phyloP scores from a whole-genome alignment of 805 yeast genomes.

The Kuraishia hungarica region DNA sequence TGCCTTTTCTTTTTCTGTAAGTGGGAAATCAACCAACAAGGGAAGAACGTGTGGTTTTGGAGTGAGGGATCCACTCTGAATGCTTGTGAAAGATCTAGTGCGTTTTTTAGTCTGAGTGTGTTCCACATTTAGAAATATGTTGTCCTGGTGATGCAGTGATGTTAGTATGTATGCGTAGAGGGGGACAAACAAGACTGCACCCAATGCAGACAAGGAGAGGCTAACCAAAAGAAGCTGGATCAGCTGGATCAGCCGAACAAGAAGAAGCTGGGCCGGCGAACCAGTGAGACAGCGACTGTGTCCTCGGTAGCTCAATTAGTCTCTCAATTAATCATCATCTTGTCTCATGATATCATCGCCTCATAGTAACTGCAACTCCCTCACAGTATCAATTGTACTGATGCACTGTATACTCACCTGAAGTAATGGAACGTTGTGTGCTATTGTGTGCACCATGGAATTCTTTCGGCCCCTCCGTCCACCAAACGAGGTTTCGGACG shows the following conservation, averaged over 20 bases:
- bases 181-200: too few species aligned
- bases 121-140: constrained; percentile 1
- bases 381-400: too few species aligned
- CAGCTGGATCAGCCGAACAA: too few species aligned
- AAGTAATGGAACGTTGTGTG: constrained; percentile 38
- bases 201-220: too few species aligned
- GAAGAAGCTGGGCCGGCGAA: too few species aligned
- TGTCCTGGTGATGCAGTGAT: constrained; percentile 3
- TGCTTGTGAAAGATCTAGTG: background rate
- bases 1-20: constrained; percentile 27
- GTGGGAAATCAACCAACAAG: constrained; percentile 20
- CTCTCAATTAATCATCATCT: too few species aligned
- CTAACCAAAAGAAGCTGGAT: too few species aligned
- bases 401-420: constrained; percentile 16
- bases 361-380: too few species aligned
- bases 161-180: background rate
- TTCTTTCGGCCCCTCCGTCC: constrained; percentile 36
- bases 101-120: background rate
- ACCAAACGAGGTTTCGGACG: constrained; percentile 10
- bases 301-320: too few species aligned
- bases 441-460: constrained; percentile 57
- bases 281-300: too few species aligned
- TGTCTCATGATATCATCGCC: too few species aligned
- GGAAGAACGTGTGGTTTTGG: background rate
- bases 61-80: background rate